phyloP scores from a whole-genome alignment of 2,329 filamentous ascomycete species.

The Lecanoromycetidae sp. region DNA sequence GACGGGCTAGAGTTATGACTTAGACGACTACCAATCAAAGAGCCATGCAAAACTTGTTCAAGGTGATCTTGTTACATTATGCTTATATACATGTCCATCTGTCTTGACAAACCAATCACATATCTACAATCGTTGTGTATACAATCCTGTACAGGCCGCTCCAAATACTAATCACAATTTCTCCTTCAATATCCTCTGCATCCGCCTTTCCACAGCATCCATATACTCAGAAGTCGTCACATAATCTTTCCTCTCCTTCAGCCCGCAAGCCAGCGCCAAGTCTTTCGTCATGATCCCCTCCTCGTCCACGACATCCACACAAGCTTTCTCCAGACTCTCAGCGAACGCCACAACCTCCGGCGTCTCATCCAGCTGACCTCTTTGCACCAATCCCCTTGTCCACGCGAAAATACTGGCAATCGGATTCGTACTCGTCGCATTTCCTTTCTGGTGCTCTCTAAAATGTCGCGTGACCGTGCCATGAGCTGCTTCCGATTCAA shows the following conservation, averaged over 20 bases:
- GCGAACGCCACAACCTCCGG: slow-evolving; percentile 86
- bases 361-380: slow-evolving; percentile 84
- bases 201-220: slow-evolving; percentile 76
- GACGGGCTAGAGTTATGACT: background rate
- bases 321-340: slow-evolving; percentile 82
- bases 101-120: too few species aligned
- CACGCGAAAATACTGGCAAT: slow-evolving; percentile 98
- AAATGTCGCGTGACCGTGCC: slow-evolving; percentile 97
- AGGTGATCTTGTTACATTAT: background rate
- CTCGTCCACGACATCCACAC: slow-evolving; percentile 82
- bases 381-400: slow-evolving; percentile 88
- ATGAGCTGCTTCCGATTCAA: slow-evolving; percentile 95
- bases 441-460: slow-evolving; percentile 97
- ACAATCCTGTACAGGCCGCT: background rate
- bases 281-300: slow-evolving; percentile 99
- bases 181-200: slow-evolving; percentile 68
- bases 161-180: slow-evolving; percentile 43
- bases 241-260: slow-evolving; percentile 70
- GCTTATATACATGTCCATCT: background rate
- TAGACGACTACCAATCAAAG: slow-evolving; percentile 4
- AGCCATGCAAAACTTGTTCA: background rate
- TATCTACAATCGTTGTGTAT: too few species aligned
- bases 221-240: slow-evolving; percentile 90
- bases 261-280: slow-evolving; percentile 84
- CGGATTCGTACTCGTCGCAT: slow-evolving; percentile 94